Evolutionary conservation across 805 yeast species (phyloP).

Genomic region (Starmerella apis): DNA sequence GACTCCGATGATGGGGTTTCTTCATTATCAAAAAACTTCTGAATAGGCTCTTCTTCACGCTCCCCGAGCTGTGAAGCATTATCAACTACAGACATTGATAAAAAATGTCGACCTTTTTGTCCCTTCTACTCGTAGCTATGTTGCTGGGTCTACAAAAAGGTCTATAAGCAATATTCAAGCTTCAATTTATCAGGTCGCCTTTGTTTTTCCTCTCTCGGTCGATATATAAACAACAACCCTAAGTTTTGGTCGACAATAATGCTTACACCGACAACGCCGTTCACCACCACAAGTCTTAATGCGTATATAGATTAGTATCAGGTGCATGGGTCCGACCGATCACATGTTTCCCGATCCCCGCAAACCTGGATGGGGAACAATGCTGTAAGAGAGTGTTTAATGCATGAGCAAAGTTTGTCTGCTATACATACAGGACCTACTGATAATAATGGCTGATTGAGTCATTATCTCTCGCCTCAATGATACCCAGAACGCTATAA

Average conservation of each 20-base stretch:
- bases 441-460: too few relatives aligned
- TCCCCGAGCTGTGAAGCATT: not conserved
- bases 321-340: not conserved
- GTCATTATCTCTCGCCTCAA: too few relatives aligned
- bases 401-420: not conserved
- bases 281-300: not conserved
- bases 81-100: not conserved
- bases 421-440: not conserved
- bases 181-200: not conserved
- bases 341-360: too few relatives aligned
- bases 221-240: not conserved
- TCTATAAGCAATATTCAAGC: not conserved
- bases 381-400: too few relatives aligned
- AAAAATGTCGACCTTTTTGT: not conserved
- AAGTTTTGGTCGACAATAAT: too few relatives aligned
- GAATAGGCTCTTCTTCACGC: not conserved
- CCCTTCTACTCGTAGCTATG: too few relatives aligned
- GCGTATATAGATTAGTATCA: not conserved
- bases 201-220: not conserved
- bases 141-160: not conserved
- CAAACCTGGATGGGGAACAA: too few relatives aligned
- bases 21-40: not conserved
- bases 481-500: not conserved
- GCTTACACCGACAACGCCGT: not conserved
- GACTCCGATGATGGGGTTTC: not conserved